Evolutionary conservation across 2,329 filamentous ascomycete genomes (phyloP), one percentile per base, ranked within the genome.

Genomic region (Tolypocladium ovalisporum): DNA sequence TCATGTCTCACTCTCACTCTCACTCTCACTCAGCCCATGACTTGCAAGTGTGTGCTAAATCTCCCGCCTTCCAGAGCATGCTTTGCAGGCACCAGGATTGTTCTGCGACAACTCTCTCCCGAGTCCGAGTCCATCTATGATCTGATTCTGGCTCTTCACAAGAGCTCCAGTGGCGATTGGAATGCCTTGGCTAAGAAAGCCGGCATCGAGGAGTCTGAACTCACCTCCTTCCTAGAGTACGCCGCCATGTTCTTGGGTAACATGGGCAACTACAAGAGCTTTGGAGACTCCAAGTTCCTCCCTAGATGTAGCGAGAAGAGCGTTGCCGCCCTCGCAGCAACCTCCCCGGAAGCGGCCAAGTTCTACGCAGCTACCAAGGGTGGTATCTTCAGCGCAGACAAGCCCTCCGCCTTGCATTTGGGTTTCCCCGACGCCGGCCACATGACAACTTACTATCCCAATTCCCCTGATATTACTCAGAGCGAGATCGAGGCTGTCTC

Each of bases 251-350:
- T 94, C 70, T 76, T 94, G 3, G 88, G 88, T 51, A 94, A 93
- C 68, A 80, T 79, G 60, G 88, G 90, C 61, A 94, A 94, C 72
- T 94, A 93, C 75, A 93, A 93, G 75, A 88, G 87, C 64, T 93
- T 92, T 66, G 90, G 90, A 49, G 89, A 94, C 71, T 83, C 86
- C 65, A 94, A 94, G 69, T 92, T 94, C 68, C 81, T 94, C 58
- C 89, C 89, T 2, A 80, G 88, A 63, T 83, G 88, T 66, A 76
- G 79, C 8, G 80, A 85, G 63, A 80, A 82, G 58, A 80, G 79
- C 6, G 80, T 92, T 59, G 79, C 82, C 54, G 80, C 85, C 59
- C 76, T 93, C 37, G 85, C 86, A 51, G 76, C 78, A 19, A 78
- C 81, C 19, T 79, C 79, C 0, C 73, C 82, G 2, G 82, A 87